A percentile compares a stretch with the other conserved stretches of the same genome.
Conservation (phyloP, 257 asterid genomes). For the Apocynum venetum region DNA sequence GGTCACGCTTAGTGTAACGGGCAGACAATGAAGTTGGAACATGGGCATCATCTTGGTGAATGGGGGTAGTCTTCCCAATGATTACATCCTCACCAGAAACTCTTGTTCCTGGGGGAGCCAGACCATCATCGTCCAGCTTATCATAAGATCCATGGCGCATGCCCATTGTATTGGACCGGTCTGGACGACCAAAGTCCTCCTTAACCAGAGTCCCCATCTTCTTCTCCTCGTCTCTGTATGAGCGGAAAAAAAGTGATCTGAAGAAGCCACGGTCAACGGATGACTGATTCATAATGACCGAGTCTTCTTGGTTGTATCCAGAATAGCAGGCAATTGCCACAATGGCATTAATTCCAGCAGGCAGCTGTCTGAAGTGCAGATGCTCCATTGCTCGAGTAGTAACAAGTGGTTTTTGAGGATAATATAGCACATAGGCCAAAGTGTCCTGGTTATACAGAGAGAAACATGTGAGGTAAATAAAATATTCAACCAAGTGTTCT, state of each 20-base stretch:
- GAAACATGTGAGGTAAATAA: slow-evolving; percentile 5
- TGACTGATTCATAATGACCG: slow-evolving; percentile 97
- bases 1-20: slow-evolving; percentile 91
- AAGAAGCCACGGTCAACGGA: slow-evolving; percentile 95
- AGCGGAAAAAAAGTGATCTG: slow-evolving; percentile 87
- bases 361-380: slow-evolving; percentile 92
- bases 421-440: slow-evolving; percentile 88
- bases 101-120: slow-evolving; percentile 97
- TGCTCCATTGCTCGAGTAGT: slow-evolving; percentile 99
- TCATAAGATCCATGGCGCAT: slow-evolving; percentile 99
- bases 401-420: slow-evolving; percentile 97
- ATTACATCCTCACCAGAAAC: slow-evolving; percentile 96
- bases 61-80: slow-evolving; percentile 94
- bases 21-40: slow-evolving; percentile 77
- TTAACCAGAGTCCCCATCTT: slow-evolving; percentile 97
- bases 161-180: slow-evolving; percentile 89
- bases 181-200: slow-evolving; percentile 98
- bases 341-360: slow-evolving; percentile 97
- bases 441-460: slow-evolving; percentile 57
- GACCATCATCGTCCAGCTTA: slow-evolving; percentile 92
- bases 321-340: slow-evolving; percentile 95
- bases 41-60: slow-evolving; percentile 77
- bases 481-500: neutral
- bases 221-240: slow-evolving; percentile 95
- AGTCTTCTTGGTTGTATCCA: slow-evolving; percentile 96